Conservation (phyloP, 805 yeast species). For the Candida andamanensis region DNA sequence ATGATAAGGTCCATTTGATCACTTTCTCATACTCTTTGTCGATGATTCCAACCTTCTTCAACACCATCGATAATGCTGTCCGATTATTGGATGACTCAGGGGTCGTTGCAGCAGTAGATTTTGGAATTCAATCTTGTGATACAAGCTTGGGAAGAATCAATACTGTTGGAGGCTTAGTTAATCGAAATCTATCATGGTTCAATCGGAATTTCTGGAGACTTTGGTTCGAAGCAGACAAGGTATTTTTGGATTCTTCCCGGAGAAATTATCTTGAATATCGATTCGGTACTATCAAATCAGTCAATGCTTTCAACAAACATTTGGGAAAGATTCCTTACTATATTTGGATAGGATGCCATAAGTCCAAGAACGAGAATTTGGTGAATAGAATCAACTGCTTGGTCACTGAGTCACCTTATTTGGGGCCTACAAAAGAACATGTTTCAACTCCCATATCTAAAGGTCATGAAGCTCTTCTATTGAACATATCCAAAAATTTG, state of each 20-base stretch:
- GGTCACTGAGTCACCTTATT: constrained; percentile 78
- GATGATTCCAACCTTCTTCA: constrained; percentile 80
- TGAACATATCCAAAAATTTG: constrained; percentile 54
- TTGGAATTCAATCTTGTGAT: constrained; percentile 68
- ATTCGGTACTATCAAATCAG: constrained; percentile 74
- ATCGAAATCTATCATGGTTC: constrained; percentile 73
- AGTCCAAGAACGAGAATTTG: constrained; percentile 28
- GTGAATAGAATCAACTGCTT: constrained; percentile 67
- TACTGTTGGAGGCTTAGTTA: constrained; percentile 68
- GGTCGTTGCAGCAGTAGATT: constrained; percentile 67
- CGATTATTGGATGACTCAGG: constrained; percentile 52
- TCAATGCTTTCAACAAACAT: constrained; percentile 58
- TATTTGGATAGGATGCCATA: constrained; percentile 68
- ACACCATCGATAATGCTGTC: constrained; percentile 67
- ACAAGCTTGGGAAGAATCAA: constrained; percentile 64
- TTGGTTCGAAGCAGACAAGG: constrained; percentile 85
- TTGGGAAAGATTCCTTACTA: constrained; percentile 79
- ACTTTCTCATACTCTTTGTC: constrained; percentile 79
- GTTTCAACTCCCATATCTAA: constrained; percentile 41
- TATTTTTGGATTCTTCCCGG: constrained; percentile 72
- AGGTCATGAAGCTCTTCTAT: constrained; percentile 73
- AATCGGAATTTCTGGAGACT: constrained; percentile 78
- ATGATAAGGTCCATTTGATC: constrained; percentile 56
- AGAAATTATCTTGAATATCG: constrained; percentile 78
- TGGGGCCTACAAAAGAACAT: constrained; percentile 46